These are phyloP conservation scores for Cutaneotrichosporon sp. DNA, from an alignment of 1,284 basidiomycete genomes.

Conservation along the genomic window DNA sequence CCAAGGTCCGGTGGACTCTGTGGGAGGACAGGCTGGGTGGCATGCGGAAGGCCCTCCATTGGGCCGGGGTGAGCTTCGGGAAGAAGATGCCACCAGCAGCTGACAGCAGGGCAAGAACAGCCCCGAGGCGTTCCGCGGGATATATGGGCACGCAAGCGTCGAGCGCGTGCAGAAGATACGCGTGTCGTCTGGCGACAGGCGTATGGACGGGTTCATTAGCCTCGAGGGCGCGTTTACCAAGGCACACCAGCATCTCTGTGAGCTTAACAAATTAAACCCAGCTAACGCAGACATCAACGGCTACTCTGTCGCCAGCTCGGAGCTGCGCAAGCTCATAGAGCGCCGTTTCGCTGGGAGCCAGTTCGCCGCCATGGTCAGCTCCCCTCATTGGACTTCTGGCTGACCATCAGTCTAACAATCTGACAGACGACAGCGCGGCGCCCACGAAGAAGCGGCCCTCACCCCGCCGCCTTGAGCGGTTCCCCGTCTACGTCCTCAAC, in stretches of 20 bases:
- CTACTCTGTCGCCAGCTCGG: constrained; percentile 63
- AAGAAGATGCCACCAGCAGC: neutral
- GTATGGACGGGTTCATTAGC: constrained; percentile 75
- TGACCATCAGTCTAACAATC: constrained; percentile 48
- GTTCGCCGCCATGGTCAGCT: constrained; percentile 30
- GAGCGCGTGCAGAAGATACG: constrained; percentile 64
- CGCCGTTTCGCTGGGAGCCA: constrained; percentile 57
- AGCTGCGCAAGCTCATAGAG: constrained; percentile 70
- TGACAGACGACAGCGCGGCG: constrained; percentile 13
- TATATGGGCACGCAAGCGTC: constrained; percentile 39
- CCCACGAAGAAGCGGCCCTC: constrained; percentile 59
- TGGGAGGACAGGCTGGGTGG: constrained; percentile 56
- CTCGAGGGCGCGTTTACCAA: constrained; percentile 70
- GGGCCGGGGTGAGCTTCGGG: constrained; percentile 57
- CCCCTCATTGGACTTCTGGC: neutral
- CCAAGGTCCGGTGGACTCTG: constrained; percentile 66
- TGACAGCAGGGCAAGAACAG: constrained; percentile 21
- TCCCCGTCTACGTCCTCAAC: constrained; percentile 76
- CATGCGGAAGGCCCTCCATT: constrained; percentile 29
- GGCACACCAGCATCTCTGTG: constrained; percentile 79
- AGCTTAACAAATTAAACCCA: constrained; percentile 35
- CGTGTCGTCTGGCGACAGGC: constrained; percentile 58
- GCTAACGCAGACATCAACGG: constrained; percentile 68
- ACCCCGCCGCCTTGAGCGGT: constrained; percentile 67
- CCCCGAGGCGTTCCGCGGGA: constrained; percentile 32